A percentile compares a stretch with the other conserved stretches of the same genome.
These are phyloP conservation scores for Xenosphaeropsis pyriputrescens DNA, from an alignment of 2,329 filamentous ascomycete genomes.

Conservation along the genomic window DNA sequence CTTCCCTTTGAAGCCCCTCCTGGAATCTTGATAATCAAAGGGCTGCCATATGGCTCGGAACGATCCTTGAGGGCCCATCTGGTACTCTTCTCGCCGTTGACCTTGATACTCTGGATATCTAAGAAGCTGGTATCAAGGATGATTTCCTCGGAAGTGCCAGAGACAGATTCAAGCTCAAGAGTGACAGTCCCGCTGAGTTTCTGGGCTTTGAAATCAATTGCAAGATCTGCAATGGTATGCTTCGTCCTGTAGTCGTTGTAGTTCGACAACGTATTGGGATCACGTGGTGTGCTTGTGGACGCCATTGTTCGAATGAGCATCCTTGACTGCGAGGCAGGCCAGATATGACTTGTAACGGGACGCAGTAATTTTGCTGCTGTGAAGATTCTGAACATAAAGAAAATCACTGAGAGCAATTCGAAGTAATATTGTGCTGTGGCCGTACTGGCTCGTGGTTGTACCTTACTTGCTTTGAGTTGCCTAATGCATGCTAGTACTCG, in stretches of 20 bases:
- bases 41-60: slow-evolving; percentile 59
- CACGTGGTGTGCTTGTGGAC: slow-evolving; percentile 29
- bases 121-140: slow-evolving; percentile 81
- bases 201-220: slow-evolving; percentile 72
- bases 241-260: slow-evolving; percentile 77
- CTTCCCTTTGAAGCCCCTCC: slow-evolving; percentile 36
- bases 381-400: too few species aligned
- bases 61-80: slow-evolving; percentile 54
- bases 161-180: slow-evolving; percentile 64
- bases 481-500: too few species aligned
- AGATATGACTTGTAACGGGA: too few species aligned
- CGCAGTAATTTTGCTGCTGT: too few species aligned
- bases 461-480: too few species aligned
- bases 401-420: too few species aligned
- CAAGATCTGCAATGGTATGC: slow-evolving; percentile 70
- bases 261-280: slow-evolving; percentile 86
- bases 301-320: background rate
- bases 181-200: slow-evolving; percentile 63
- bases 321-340: background rate
- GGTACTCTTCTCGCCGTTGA: slow-evolving; percentile 45
- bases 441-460: too few species aligned
- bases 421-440: too few species aligned
- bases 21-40: slow-evolving; percentile 50
- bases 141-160: slow-evolving; percentile 60
- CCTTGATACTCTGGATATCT: slow-evolving; percentile 54